phyloP scores from a whole-genome alignment of 2,329 filamentous ascomycete species.

The Arthrinium puccinioides region DNA sequence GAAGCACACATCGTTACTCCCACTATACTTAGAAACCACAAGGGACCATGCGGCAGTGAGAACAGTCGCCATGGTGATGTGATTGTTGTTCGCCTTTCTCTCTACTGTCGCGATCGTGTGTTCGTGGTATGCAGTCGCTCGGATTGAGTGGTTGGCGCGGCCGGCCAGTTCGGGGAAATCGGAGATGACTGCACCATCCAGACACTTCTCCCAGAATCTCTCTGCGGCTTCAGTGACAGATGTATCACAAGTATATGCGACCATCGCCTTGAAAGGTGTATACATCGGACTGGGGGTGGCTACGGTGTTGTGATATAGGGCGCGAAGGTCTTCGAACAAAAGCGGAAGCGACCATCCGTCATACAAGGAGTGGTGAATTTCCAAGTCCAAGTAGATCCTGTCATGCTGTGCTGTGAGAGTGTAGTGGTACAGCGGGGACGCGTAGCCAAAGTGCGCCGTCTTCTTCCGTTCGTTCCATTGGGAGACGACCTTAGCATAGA shows the following conservation, averaged over 20 bases:
- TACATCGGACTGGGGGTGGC: not conserved
- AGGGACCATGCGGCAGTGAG: not conserved
- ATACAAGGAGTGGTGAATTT: slow-evolving; percentile 5
- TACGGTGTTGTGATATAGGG: no score
- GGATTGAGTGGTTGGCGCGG: no score
- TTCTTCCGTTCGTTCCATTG: not conserved
- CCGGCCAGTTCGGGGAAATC: no score
- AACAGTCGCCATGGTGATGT: not conserved
- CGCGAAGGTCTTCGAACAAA: not conserved
- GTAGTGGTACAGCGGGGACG: no score
- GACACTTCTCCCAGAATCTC: not conserved
- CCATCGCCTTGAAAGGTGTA: not conserved
- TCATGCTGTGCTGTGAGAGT: not conserved
- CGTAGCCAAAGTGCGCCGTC: not conserved
- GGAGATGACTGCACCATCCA: not conserved
- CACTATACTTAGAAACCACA: not conserved
- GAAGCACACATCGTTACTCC: not conserved
- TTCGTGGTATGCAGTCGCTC: no score
- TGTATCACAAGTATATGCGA: not conserved
- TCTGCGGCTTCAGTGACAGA: not conserved
- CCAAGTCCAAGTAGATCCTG: slow-evolving; percentile 4
- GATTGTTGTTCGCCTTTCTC: no score
- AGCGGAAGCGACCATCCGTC: slow-evolving; percentile 6
- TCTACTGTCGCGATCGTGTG: no score
- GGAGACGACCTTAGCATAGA: not conserved